Evolutionary conservation across 2,329 filamentous ascomycete species (phyloP), one percentile per base, ranked within the genome.

Genomic region (Chrysoporthe cubensis): DNA sequence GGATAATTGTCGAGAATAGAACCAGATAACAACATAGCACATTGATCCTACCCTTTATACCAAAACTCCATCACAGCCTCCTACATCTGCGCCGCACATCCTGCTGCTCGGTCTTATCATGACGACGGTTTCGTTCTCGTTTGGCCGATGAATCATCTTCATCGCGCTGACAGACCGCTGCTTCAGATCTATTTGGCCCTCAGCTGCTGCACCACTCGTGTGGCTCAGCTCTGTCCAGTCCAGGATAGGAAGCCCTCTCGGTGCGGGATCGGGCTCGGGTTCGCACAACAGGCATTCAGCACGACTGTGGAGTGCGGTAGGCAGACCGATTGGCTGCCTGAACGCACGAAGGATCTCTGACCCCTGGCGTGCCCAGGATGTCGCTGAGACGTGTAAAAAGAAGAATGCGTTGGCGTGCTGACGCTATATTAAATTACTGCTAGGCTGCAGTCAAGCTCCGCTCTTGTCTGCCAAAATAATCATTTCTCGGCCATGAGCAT

Each of bases 231-330:
- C 66, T 65, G 62, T 62, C 44, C 48, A 32, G 54, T 7, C 61
- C 63, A 40, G 52, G 65, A 64, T 67, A 1, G 1, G 2, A 11
- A 62, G 61, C 42, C 57, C 50, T 59, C 9, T 52, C 50, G 37
- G 21, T 11, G 40, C 63, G 66, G 66, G 66, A 58, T 68, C 66
- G 66, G 56, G n/a, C 7, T 68, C 66, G 66, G 66, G 42, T 40
- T 68, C 66, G 66, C 58, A 65, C 2, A 48, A 46, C 11, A 26
- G 9, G 54, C 34, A 40, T 57, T 9, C 32, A 13, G 54, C 18
- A 32, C 54, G 32, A n/a, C 40, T 40, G 54, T 57, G 54, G 54
- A 34, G 48, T 52, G n/a, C 48, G 13, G 13, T 7, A 57, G 13
- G 32, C 32, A 57, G n/a, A n/a, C 5, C 54, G 54, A 57, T 57